These are phyloP conservation scores for Murraya koenigii DNA, from an alignment of 345 rosid species.

Conservation along the genomic window DNA sequence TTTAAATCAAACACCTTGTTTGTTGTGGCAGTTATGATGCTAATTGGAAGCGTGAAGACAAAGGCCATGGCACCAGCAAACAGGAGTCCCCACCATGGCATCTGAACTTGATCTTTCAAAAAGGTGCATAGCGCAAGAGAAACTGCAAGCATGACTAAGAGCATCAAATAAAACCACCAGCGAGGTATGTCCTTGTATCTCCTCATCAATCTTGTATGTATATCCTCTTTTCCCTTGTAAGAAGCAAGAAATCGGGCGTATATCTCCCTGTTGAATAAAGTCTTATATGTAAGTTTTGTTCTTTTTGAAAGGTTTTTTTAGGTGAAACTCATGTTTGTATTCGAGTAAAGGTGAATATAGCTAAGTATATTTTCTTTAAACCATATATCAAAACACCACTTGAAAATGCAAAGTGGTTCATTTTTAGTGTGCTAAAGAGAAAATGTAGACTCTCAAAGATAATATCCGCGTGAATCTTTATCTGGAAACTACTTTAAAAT, in stretches of 20 bases:
- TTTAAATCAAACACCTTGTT: slow-evolving; percentile 54
- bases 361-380: background rate
- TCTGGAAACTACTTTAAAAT: background rate
- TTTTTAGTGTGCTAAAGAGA: background rate
- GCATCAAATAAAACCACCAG: slow-evolving; percentile 77
- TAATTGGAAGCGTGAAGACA: slow-evolving; percentile 76
- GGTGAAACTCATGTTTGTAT: too few species aligned
- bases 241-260: slow-evolving; percentile 55
- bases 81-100: slow-evolving; percentile 98
- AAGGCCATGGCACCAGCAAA: slow-evolving; percentile 76
- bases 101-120: slow-evolving; percentile 72
- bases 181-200: slow-evolving; percentile 80
- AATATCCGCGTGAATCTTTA: background rate
- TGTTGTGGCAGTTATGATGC: slow-evolving; percentile 87
- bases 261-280: slow-evolving; percentile 59
- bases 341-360: too few species aligned
- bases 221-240: slow-evolving; percentile 65
- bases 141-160: slow-evolving; percentile 38
- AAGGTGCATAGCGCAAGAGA: slow-evolving; percentile 64
- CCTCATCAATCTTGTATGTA: slow-evolving; percentile 80
- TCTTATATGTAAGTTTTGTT: slow-evolving; percentile 8
- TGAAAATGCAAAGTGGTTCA: background rate
- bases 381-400: background rate
- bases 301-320: background rate
- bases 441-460: background rate